phyloP scores from a whole-genome alignment of 495 filamentous ascomycete genomes.

The Lophium mytilinum region DNA sequence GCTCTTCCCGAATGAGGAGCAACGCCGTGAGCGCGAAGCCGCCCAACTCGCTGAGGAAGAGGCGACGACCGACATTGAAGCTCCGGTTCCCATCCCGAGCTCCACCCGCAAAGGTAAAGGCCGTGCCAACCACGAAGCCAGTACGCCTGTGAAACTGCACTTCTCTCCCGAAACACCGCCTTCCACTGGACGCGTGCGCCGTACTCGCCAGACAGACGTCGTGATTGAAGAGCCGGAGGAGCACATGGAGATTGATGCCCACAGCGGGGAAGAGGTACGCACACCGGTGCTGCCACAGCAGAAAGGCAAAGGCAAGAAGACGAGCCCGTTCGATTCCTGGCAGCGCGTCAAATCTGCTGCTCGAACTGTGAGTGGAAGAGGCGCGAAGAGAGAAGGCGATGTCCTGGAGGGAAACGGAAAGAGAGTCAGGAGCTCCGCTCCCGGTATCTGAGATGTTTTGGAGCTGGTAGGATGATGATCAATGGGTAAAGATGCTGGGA shows the following conservation, averaged over 20 bases:
- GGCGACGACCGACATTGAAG: slow-evolving; percentile 41
- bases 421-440: background rate
- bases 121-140: background rate
- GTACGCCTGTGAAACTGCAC: background rate
- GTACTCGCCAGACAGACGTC: background rate
- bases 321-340: slow-evolving; percentile 1
- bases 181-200: slow-evolving; percentile 12
- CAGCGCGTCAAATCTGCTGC: background rate
- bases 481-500: too few relatives aligned
- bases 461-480: too few relatives aligned
- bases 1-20: slow-evolving; percentile 59
- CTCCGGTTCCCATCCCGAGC: slow-evolving; percentile 11
- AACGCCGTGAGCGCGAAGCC: slow-evolving; percentile 30
- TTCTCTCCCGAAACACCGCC: slow-evolving; percentile 13
- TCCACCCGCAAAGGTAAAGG: background rate
- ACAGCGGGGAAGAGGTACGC: background rate
- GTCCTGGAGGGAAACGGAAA: slow-evolving; percentile 1
- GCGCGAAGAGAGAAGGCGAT: slow-evolving; percentile 1
- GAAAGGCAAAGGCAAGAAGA: background rate
- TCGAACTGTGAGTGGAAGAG: background rate
- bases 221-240: background rate
- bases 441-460: background rate
- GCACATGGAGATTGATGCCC: background rate
- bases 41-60: slow-evolving; percentile 40
- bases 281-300: background rate